Evolutionary conservation across 164 flowering plant species (phyloP).

Genomic region (Dillenia turbinata): DNA sequence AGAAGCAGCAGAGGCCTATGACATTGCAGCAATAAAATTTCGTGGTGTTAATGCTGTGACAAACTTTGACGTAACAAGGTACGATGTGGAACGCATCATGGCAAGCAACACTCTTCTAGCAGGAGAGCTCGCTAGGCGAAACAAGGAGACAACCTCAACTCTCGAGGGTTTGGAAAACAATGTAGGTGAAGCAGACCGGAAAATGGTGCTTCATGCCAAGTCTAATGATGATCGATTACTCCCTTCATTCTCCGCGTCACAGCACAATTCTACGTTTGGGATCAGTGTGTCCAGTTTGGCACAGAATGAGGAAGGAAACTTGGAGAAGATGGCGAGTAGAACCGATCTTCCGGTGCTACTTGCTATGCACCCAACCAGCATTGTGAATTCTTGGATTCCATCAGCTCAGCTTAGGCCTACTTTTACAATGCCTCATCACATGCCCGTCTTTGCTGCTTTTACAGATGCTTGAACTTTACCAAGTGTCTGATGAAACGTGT

Average conservation of each 20-base stretch:
- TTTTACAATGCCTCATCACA: slow-evolving; percentile 20
- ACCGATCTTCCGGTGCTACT: slow-evolving; percentile 12
- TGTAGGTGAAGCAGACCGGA: slow-evolving; percentile 27
- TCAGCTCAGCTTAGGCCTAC: slow-evolving; percentile 33
- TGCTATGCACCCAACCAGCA: slow-evolving; percentile 18
- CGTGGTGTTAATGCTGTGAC: slow-evolving; percentile 62
- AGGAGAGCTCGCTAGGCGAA: slow-evolving; percentile 46
- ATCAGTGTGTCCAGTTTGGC: slow-evolving; percentile 38
- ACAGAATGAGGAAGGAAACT: slow-evolving; percentile 43
- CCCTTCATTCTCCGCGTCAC: slow-evolving; percentile 14
- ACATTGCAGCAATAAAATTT: slow-evolving; percentile 62
- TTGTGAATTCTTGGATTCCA: slow-evolving; percentile 32
- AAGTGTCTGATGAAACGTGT: too few species aligned
- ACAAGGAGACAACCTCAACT: slow-evolving; percentile 13
- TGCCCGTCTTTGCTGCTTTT: slow-evolving; percentile 61
- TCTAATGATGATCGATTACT: too few species aligned
- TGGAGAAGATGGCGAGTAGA: slow-evolving; percentile 22
- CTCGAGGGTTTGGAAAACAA: slow-evolving; percentile 6
- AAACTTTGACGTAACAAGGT: slow-evolving; percentile 54
- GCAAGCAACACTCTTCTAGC: slow-evolving; percentile 53
- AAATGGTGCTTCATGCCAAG: slow-evolving; percentile 15
- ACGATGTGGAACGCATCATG: slow-evolving; percentile 58
- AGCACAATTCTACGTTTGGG: not conserved
- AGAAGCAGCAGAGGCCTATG: slow-evolving; percentile 75
- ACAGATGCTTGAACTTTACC: slow-evolving; percentile 26